phyloP scores from a whole-genome alignment of 2,329 filamentous ascomycete species.

The Beauveria scarabaeidicola region DNA sequence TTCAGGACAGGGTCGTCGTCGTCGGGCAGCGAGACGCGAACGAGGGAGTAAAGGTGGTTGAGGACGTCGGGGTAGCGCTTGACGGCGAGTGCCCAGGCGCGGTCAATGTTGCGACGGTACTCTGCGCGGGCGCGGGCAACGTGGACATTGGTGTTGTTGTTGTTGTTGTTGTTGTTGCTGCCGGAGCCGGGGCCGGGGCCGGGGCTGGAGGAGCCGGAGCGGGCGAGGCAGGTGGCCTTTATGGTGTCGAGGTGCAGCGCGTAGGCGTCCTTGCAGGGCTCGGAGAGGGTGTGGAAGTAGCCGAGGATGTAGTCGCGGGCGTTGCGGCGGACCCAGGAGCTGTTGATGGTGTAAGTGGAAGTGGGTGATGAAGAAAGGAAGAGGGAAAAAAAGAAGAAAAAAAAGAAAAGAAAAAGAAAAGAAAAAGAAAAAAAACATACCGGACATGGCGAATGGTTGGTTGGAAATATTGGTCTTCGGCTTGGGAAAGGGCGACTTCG shows the following conservation, averaged over 20 bases:
- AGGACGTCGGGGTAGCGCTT: slow-evolving; percentile 73
- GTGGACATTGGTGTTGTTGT: no score
- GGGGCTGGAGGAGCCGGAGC: slow-evolving; percentile 39
- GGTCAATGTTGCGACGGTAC: slow-evolving; percentile 66
- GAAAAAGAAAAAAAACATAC: slow-evolving; percentile 30
- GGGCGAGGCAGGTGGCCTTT: slow-evolving; percentile 45
- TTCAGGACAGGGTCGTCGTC: slow-evolving; percentile 53
- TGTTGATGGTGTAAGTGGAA: slow-evolving; percentile 20
- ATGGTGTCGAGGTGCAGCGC: slow-evolving; percentile 47
- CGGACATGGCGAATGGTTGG: slow-evolving; percentile 54
- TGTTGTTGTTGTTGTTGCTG: no score
- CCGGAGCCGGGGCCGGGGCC: no score
- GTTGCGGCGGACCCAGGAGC: slow-evolving; percentile 55
- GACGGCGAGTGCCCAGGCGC: slow-evolving; percentile 69
- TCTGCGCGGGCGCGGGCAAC: slow-evolving; percentile 50
- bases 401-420: neutral
- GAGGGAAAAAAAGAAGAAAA: slow-evolving; percentile 9
- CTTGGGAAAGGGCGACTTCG: slow-evolving; percentile 53
- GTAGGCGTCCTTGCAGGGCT: slow-evolving; percentile 52
- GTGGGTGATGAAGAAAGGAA: neutral
- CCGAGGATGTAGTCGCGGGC: slow-evolving; percentile 61
- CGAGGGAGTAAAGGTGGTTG: slow-evolving; percentile 68
- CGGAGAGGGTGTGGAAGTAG: slow-evolving; percentile 54
- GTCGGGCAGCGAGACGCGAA: slow-evolving; percentile 55
- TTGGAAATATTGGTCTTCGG: slow-evolving; percentile 56